Evolutionary conservation across 2,329 filamentous ascomycete genomes (phyloP), one percentile per base, ranked within the genome.

Genomic region (Tolypocladium nubicola): DNA sequence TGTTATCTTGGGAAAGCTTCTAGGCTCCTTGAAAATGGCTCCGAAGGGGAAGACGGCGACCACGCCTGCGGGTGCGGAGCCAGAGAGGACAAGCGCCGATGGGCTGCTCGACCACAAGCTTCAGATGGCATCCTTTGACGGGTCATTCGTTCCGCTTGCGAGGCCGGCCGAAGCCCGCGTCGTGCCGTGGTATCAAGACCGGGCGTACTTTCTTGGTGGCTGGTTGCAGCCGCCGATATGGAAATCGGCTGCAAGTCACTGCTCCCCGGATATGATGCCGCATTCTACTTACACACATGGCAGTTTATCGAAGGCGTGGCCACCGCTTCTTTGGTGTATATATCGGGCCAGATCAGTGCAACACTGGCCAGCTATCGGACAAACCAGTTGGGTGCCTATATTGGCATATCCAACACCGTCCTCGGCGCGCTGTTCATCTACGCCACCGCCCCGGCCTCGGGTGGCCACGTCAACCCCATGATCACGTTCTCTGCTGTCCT

Each of bases 401-500:
- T 71, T 19, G 70, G 71, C 16, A 65, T 78, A 41, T 68, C 69
- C 57, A 79, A 72, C 58, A 64, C 69, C 13, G 60, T 75, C 26
- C 61, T 77, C 52, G 66, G 80, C 19, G 66, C 77, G 1, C 62
- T 79, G 1, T 76, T 81, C 62, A 79, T 82, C 52, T 80, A 75
- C 61, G 74, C 73, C 10, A 75, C 76, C 16, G 75, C 72, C 5
- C 74, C 78, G 0, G 74, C 75, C 0, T 77, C 75, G 3, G 78
- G 79, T 43, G 79, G 75, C 1, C 79, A 82, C 62, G 66, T 82
- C 57, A 82, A 79, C 61, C 79, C 79, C 1, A 67, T 76, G 38
- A 80, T 83, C 59, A 81, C 79, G 0, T 73, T 82, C 52, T 72
- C 76, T 3, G 79, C 79, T 2, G 76, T 83, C 58, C 75, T 79